These are phyloP conservation scores for Halophytophthora batemanensis DNA, from an alignment of 352 stramenopile species.

Conservation along the genomic window DNA sequence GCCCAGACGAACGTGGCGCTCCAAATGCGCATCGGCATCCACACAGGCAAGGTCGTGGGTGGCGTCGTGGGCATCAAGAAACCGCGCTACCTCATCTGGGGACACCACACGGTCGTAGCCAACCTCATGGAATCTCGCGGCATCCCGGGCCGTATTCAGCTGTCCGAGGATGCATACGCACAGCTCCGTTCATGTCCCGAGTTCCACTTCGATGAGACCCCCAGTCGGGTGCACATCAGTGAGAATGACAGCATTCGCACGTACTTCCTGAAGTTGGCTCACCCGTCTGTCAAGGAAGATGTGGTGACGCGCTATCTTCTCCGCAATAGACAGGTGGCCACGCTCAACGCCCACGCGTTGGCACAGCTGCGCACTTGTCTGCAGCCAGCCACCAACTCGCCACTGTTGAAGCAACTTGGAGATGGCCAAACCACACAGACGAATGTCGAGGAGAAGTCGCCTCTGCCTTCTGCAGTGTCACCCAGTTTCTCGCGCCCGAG, in stretches of 20 bases:
- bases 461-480: no score
- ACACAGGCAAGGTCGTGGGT: conserved; percentile 79
- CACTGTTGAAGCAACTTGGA: conserved; percentile 47
- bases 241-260: conserved; percentile 53
- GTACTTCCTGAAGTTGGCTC: conserved; percentile 45
- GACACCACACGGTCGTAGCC: conserved; percentile 70
- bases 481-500: background rate
- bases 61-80: conserved; percentile 85
- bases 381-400: conserved; percentile 47
- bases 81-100: conserved; percentile 84
- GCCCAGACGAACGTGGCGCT: conserved; percentile 55
- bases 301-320: conserved; percentile 53
- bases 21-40: conserved; percentile 85
- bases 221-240: conserved; percentile 47
- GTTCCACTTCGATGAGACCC: conserved; percentile 47
- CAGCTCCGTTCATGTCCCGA: conserved; percentile 49
- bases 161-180: conserved; percentile 60
- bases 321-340: conserved; percentile 12
- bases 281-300: conserved; percentile 44
- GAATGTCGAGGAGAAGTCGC: conserved; percentile 20
- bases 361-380: conserved; percentile 54
- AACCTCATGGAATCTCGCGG: conserved; percentile 80
- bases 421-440: conserved; percentile 17
- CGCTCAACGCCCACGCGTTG: conserved; percentile 37
- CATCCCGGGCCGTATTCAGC: conserved; percentile 49